These are phyloP conservation scores for Rhodotorula graminis DNA, from an alignment of 768 basidiomycete genomes.

Conservation along the genomic window DNA sequence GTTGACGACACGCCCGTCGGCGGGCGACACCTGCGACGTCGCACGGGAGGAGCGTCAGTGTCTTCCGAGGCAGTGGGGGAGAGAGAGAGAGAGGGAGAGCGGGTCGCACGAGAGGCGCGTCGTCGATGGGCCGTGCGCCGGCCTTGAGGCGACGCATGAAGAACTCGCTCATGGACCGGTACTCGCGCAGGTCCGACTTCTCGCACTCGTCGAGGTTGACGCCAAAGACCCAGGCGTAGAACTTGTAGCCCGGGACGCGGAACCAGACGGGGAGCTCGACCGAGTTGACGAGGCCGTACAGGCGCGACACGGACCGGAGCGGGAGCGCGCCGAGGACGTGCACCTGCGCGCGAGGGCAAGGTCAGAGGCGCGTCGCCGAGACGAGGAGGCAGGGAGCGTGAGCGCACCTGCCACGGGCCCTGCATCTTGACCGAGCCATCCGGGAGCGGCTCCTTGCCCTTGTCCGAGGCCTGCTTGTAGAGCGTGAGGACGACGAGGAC, in stretches of 20 bases:
- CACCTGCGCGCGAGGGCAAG: conserved; percentile 53
- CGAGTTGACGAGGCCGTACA: conserved; percentile 95
- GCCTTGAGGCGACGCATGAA: conserved; percentile 83
- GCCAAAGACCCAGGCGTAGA: conserved; percentile 84
- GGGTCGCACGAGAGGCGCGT: conserved; percentile 62
- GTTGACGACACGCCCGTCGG: conserved; percentile 87
- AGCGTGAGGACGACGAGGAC: conserved; percentile 39
- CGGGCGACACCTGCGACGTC: conserved; percentile 71
- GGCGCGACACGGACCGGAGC: conserved; percentile 84
- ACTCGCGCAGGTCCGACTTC: conserved; percentile 66
- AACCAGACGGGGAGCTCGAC: conserved; percentile 91
- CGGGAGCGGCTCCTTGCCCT: conserved; percentile 19
- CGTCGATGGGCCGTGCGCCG: conserved; percentile 73
- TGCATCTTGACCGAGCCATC: conserved; percentile 68
- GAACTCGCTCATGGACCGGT: conserved; percentile 85
- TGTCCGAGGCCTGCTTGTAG: conserved; percentile 37
- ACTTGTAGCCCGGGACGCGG: conserved; percentile 77
- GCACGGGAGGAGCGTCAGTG: not conserved
- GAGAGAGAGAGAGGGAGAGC: not conserved
- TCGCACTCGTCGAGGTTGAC: conserved; percentile 92
- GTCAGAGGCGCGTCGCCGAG: not conserved
- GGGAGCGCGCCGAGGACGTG: conserved; percentile 93
- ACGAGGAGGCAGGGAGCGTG: not conserved
- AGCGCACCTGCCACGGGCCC: conserved; percentile 84
- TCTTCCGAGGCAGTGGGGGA: conserved; percentile 12